A percentile compares a stretch with the other conserved stretches of the same genome.
These are phyloP conservation scores for Tetradesmus obliquus DNA, from an alignment of 139 green algal species.

Conservation along the genomic window DNA sequence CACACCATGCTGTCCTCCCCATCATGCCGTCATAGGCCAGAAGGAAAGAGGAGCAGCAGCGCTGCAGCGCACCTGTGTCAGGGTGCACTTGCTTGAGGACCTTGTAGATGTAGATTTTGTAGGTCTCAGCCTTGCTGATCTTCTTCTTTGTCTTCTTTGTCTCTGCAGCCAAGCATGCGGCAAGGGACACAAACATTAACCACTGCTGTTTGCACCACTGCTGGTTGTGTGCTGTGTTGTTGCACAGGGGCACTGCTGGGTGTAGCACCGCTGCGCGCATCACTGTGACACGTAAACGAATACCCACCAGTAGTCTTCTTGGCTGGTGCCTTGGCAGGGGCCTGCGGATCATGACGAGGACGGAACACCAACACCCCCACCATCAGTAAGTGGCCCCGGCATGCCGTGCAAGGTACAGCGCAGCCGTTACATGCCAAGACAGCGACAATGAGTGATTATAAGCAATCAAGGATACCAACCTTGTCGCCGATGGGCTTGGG, in stretches of 20 bases:
- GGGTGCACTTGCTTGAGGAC: slow-evolving; percentile 96
- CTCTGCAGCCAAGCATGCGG: background rate
- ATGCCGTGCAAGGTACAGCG: background rate
- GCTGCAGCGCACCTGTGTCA: slow-evolving; percentile 87
- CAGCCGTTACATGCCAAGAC: background rate
- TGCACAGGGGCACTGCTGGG: background rate
- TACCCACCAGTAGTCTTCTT: slow-evolving; percentile 14
- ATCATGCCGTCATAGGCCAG: background rate
- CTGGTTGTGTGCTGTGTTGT: background rate
- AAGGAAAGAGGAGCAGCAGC: background rate
- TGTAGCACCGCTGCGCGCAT: background rate
- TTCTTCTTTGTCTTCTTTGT: slow-evolving; percentile 58
- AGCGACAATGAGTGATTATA: background rate
- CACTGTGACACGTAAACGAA: background rate
- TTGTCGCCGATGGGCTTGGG: background rate
- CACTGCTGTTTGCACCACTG: background rate
- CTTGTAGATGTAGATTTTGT: slow-evolving; percentile 88
- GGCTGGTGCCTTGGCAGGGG: slow-evolving; percentile 11
- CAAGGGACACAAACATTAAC: background rate
- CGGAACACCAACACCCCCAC: background rate
- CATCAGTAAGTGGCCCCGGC: background rate
- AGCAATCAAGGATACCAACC: background rate
- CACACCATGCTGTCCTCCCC: background rate
- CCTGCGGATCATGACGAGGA: background rate
- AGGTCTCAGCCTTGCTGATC: slow-evolving; percentile 69